phyloP scores from a whole-genome alignment of 306 rosid species.

The Fragaria iinumae region DNA sequence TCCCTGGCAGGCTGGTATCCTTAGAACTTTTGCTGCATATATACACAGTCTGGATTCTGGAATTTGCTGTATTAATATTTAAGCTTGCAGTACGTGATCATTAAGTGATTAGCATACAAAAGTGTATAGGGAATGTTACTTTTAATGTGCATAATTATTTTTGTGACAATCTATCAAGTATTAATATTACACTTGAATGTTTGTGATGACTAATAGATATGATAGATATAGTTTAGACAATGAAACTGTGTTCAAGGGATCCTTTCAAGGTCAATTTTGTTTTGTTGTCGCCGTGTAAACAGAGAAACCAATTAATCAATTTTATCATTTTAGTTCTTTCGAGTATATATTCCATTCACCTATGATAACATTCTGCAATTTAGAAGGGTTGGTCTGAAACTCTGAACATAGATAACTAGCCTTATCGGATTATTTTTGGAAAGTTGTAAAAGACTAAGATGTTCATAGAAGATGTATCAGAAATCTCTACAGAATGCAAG shows the following conservation, averaged over 20 bases:
- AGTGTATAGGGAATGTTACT: background rate
- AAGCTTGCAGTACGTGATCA: background rate
- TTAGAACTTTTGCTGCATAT: background rate
- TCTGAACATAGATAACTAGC: background rate
- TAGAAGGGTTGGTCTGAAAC: background rate
- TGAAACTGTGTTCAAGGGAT: background rate
- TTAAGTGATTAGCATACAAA: background rate
- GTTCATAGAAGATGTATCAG: background rate
- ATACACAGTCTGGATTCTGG: background rate
- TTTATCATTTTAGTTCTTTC: background rate
- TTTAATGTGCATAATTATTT: background rate
- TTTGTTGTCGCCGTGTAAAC: background rate
- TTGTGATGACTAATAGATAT: background rate
- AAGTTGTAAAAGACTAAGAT: background rate
- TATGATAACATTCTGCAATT: background rate
- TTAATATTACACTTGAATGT: background rate
- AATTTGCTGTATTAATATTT: background rate
- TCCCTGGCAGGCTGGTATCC: background rate
- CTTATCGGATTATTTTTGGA: background rate
- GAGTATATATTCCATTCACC: background rate
- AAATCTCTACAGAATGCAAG: background rate
- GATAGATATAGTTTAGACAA: background rate
- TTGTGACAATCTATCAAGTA: background rate
- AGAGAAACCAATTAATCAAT: background rate
- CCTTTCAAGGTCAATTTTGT: conserved; percentile 1